These are phyloP conservation scores for Eremothecium cymbalariae DNA, from an alignment of 1,139 yeast species.

Conservation along the genomic window DNA sequence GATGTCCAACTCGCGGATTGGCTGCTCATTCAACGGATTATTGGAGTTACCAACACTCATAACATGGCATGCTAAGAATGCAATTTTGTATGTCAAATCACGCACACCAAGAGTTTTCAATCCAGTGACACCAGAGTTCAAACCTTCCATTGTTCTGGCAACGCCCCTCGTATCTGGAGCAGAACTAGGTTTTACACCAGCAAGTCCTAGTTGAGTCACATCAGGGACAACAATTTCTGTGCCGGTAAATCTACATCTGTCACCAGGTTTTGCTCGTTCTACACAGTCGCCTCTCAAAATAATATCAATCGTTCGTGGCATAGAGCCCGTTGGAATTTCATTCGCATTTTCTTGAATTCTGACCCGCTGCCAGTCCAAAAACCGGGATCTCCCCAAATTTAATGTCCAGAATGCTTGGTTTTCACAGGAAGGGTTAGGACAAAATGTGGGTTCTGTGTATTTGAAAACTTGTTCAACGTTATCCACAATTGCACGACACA, in stretches of 20 bases:
- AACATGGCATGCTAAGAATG: conserved; percentile 89
- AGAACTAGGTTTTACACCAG: conserved; percentile 88
- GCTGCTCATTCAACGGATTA: conserved; percentile 29
- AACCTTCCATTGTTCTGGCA: conserved; percentile 55
- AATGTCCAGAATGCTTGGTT: conserved; percentile 84
- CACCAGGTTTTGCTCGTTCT: conserved; percentile 97
- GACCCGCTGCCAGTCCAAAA: conserved; percentile 95
- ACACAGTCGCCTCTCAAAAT: conserved; percentile 91
- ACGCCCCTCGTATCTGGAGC: conserved; percentile 59
- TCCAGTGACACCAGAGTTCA: conserved; percentile 80
- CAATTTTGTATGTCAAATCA: conserved; percentile 84
- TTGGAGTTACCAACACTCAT: conserved; percentile 29
- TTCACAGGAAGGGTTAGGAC: conserved; percentile 80
- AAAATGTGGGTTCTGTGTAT: conserved; percentile 90
- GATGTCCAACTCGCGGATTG: conserved; percentile 16
- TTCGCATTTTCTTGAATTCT: conserved; percentile 91
- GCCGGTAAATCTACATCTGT: conserved; percentile 90
- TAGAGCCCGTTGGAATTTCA: conserved; percentile 96
- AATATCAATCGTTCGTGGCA: conserved; percentile 96
- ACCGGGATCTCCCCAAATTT: conserved; percentile 74
- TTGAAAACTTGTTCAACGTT: conserved; percentile 90
- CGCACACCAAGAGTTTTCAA: conserved; percentile 84
- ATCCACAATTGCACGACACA: conserved; percentile 77
- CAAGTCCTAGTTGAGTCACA: conserved; percentile 89
- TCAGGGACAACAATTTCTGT: conserved; percentile 95